A percentile compares a stretch with the other conserved stretches of the same genome.
Evolutionary conservation across 1,284 basidiomycete genomes (phyloP).

Genomic region (Phaffia rhodozyma): DNA sequence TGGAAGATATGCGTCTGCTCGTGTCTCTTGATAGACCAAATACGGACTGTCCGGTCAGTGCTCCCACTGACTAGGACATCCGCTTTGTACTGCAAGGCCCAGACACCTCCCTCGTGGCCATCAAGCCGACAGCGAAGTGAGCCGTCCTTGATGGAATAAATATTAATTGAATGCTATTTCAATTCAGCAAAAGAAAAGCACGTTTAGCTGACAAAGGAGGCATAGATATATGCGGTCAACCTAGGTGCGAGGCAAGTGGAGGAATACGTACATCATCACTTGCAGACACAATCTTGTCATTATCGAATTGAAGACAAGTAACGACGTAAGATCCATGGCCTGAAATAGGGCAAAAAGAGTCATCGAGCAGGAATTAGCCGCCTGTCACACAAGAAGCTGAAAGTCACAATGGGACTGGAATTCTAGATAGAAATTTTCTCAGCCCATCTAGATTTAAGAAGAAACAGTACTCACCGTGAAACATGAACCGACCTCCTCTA

Average conservation of each 20-base stretch:
- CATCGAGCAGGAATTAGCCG: background rate
- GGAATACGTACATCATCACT: constrained; percentile 27
- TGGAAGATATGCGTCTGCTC: constrained; percentile 79
- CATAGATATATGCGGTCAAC: too few species aligned
- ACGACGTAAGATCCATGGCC: constrained; percentile 83
- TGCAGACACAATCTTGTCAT: constrained; percentile 83
- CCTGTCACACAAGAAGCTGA: background rate
- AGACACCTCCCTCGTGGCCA: constrained; percentile 89
- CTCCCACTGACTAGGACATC: constrained; percentile 84
- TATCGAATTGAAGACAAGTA: constrained; percentile 85
- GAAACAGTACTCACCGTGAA: constrained; percentile 8
- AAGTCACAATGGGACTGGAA: background rate
- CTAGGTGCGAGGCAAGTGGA: background rate
- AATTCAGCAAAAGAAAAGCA: background rate
- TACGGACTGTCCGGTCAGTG: constrained; percentile 84
- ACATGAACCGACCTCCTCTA: constrained; percentile 9
- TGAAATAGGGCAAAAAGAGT: constrained; percentile 46
- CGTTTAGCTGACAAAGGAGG: background rate
- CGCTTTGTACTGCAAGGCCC: constrained; percentile 63
- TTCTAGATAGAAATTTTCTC: too few species aligned
- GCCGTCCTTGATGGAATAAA: constrained; percentile 73
- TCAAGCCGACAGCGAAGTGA: constrained; percentile 58
- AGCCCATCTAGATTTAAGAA: too few species aligned
- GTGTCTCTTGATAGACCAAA: constrained; percentile 75
- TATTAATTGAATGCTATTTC: constrained; percentile 68